Percentiles rank a stretch among this genome's conserved stretches.
Conservation (phyloP, 257 asterid species). For the Capsicum chinense region DNA sequence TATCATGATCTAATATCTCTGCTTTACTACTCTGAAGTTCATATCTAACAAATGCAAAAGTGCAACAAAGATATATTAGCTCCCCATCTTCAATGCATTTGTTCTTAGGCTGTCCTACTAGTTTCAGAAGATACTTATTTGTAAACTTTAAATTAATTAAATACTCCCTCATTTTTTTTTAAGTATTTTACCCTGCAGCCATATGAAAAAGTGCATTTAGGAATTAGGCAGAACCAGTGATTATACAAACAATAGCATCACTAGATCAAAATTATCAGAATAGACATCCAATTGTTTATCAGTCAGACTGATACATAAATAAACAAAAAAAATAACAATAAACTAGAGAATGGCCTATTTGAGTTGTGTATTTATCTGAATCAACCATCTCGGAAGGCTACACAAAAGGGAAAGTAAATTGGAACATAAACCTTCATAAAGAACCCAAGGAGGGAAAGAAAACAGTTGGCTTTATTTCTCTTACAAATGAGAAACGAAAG, state of each 20-base stretch:
- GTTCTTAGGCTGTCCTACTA: constrained; percentile 88
- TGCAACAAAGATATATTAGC: constrained; percentile 92
- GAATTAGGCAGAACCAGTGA: background rate
- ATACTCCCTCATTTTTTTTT: constrained; percentile 67
- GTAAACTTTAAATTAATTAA: constrained; percentile 57
- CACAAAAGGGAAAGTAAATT: no score
- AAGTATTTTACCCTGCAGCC: constrained; percentile 75
- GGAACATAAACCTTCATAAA: no score
- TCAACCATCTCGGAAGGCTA: no score
- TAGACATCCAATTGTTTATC: background rate
- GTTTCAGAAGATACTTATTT: constrained; percentile 86
- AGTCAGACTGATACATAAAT: background rate
- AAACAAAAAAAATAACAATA: no score
- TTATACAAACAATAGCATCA: background rate
- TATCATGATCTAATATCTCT: constrained; percentile 73
- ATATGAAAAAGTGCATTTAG: constrained; percentile 29
- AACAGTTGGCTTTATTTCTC: no score
- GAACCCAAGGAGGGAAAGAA: no score
- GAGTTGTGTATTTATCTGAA: no score
- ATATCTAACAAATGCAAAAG: constrained; percentile 73
- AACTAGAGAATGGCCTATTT: no score
- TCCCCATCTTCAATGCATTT: constrained; percentile 91
- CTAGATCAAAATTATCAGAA: background rate
- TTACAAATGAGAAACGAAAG: no score
- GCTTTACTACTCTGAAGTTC: constrained; percentile 80